Conservation (phyloP, 306 rosid species). For the Cucurbita moschata region DNA sequence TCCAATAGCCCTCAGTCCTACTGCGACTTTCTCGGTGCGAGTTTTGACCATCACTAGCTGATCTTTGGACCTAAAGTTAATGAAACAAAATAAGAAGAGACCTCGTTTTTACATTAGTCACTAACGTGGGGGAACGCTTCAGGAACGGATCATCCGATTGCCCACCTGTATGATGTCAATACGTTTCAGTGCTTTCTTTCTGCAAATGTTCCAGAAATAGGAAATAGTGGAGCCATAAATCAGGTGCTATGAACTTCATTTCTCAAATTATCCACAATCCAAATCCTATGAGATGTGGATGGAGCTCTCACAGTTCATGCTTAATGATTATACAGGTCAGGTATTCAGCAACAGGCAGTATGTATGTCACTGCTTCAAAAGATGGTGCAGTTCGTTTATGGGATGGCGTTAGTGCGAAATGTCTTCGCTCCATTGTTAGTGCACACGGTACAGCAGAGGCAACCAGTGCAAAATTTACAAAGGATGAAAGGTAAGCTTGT, state of each 20-base stretch:
- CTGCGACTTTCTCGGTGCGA: neutral
- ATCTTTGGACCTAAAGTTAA: neutral
- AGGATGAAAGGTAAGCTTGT: constrained; percentile 47
- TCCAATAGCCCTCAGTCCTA: neutral
- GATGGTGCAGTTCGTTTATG: constrained; percentile 70
- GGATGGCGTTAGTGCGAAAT: constrained; percentile 76
- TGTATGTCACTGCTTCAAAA: constrained; percentile 91
- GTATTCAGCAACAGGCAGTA: constrained; percentile 62
- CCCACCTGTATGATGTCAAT: constrained; percentile 77
- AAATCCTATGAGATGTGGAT: neutral
- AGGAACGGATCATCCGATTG: constrained; percentile 91
- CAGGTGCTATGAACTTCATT: constrained; percentile 42
- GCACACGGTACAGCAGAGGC: constrained; percentile 75
- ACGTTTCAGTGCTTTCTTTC: constrained; percentile 77
- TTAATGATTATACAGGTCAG: constrained; percentile 49
- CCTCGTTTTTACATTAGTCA: neutral
- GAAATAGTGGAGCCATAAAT: constrained; percentile 66
- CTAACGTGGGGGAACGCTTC: constrained; percentile 3
- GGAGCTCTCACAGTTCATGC: constrained; percentile 2
- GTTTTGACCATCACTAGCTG: neutral
- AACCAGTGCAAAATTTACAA: constrained; percentile 76
- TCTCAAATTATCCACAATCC: neutral
- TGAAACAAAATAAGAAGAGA: neutral
- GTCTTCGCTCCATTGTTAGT: constrained; percentile 53
- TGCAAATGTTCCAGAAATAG: constrained; percentile 47